These are phyloP conservation scores for Beauveria sp. DNA, from an alignment of 2,329 filamentous ascomycete species.

Conservation along the genomic window DNA sequence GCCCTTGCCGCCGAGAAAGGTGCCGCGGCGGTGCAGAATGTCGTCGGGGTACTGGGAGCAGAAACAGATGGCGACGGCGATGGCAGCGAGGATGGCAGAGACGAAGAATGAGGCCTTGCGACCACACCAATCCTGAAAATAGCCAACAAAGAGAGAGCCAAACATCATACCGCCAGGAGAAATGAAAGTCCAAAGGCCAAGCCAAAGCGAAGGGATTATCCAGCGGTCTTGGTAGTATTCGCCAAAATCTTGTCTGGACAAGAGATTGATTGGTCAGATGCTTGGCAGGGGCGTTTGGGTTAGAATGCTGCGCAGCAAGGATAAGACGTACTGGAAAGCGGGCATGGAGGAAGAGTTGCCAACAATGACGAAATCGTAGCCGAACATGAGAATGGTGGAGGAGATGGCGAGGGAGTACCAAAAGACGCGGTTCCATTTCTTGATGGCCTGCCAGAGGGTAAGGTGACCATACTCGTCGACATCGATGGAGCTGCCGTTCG, in stretches of 20 bases:
- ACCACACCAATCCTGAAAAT: conserved; percentile 32
- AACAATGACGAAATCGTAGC: conserved; percentile 23
- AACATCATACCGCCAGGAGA: conserved; percentile 30
- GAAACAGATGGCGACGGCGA: conserved; percentile 27
- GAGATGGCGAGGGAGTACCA: conserved; percentile 20
- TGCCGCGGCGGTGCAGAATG: conserved; percentile 23
- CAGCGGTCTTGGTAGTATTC: conserved; percentile 21
- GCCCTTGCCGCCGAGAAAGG: conserved; percentile 39
- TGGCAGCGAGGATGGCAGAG: conserved; percentile 29
- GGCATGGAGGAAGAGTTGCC: conserved; percentile 26
- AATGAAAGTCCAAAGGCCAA: conserved; percentile 36
- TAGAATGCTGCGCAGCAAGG: background rate
- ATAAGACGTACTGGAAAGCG: conserved; percentile 19
- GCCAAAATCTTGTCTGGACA: conserved; percentile 26
- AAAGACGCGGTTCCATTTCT: conserved; percentile 19
- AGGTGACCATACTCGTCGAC: conserved; percentile 6
- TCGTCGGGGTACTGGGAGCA: conserved; percentile 16
- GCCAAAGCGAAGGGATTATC: conserved; percentile 35
- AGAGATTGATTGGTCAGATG: background rate
- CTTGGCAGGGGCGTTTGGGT: background rate
- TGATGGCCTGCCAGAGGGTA: conserved; percentile 17
- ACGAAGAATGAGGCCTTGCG: conserved; percentile 28
- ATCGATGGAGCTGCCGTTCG: background rate
- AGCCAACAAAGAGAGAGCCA: conserved; percentile 30
- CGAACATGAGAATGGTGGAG: conserved; percentile 21